Percentiles rank a stretch among this genome's conserved stretches.
Conservation (phyloP, 2,329 filamentous ascomycete genomes). For the Botryotinia narcissicola region DNA sequence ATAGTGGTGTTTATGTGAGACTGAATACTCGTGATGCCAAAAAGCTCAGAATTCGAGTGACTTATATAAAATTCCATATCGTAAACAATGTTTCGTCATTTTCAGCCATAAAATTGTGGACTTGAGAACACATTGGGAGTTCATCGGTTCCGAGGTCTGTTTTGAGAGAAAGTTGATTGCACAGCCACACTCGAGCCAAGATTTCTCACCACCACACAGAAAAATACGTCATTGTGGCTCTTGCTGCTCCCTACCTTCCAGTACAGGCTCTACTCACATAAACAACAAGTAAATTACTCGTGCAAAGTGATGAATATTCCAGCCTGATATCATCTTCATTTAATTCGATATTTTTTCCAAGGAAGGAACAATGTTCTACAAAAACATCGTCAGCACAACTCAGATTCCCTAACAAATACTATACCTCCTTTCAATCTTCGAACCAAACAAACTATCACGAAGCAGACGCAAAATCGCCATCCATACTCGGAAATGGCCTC, state of each 20-base stretch:
- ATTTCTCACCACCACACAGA: not conserved
- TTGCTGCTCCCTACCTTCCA: not conserved
- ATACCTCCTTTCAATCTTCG: not conserved
- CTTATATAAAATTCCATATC: not conserved
- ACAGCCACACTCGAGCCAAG: slow-evolving; percentile 6
- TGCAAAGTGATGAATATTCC: not conserved
- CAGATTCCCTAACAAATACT: not conserved
- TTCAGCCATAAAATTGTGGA: not conserved
- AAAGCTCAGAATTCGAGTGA: not conserved
- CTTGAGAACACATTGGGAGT: not conserved
- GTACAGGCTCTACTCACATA: not conserved
- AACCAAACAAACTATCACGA: not conserved
- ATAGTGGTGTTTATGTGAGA: not conserved
- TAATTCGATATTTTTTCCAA: not conserved
- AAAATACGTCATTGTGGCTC: slow-evolving; percentile 11
- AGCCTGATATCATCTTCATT: slow-evolving; percentile 11
- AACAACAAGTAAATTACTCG: not conserved
- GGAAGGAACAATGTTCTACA: slow-evolving; percentile 11
- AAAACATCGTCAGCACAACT: too few relatives aligned
- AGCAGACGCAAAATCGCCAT: not conserved
- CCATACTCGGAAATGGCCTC: slow-evolving; percentile 56
- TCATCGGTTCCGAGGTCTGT: not conserved
- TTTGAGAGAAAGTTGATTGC: not conserved
- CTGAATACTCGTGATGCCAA: not conserved
- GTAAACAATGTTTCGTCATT: not conserved